Evolutionary conservation across 257 asterid species (phyloP).

Genomic region (Echium plantagineum): DNA sequence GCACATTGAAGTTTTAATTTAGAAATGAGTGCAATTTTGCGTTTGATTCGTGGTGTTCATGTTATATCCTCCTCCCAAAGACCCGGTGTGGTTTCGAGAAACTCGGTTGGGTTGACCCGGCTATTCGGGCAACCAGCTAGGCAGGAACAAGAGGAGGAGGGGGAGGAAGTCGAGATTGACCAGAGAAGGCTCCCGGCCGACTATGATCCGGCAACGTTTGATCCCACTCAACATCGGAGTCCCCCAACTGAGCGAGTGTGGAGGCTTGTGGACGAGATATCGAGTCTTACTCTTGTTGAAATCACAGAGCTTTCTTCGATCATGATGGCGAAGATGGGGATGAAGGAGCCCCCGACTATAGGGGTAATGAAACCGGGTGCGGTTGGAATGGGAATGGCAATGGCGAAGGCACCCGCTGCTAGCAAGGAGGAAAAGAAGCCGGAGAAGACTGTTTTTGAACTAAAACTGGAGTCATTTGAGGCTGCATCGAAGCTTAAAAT

Average conservation of each 20-base stretch:
- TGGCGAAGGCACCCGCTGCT: constrained; percentile 22
- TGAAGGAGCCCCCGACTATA: constrained; percentile 21
- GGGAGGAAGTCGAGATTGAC: constrained; percentile 59
- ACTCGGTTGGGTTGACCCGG: constrained; percentile 25
- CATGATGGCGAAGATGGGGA: constrained; percentile 26
- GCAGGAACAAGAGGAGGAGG: constrained; percentile 42
- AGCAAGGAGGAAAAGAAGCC: constrained; percentile 50
- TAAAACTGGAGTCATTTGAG: constrained; percentile 64
- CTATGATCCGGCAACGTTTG: constrained; percentile 63
- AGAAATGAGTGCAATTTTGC: constrained; percentile 51
- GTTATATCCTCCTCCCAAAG: constrained; percentile 23
- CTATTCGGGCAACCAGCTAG: constrained; percentile 47
- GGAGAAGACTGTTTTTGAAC: constrained; percentile 62
- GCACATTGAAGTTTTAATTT: neutral
- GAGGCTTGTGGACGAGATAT: constrained; percentile 71
- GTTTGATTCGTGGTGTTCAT: constrained; percentile 35
- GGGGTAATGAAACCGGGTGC: constrained; percentile 53
- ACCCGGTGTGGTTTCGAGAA: constrained; percentile 15
- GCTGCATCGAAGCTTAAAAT: constrained; percentile 67
- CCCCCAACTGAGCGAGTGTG: constrained; percentile 72
- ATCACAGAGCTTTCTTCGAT: constrained; percentile 47
- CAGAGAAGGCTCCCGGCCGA: constrained; percentile 81
- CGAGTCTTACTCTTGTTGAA: constrained; percentile 62
- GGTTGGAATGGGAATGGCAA: constrained; percentile 27
- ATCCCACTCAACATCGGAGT: constrained; percentile 76